Percentiles rank a stretch among this genome's conserved stretches.
These are phyloP conservation scores for Lycium barbarum DNA, from an alignment of 257 asterid genomes.

Conservation along the genomic window DNA sequence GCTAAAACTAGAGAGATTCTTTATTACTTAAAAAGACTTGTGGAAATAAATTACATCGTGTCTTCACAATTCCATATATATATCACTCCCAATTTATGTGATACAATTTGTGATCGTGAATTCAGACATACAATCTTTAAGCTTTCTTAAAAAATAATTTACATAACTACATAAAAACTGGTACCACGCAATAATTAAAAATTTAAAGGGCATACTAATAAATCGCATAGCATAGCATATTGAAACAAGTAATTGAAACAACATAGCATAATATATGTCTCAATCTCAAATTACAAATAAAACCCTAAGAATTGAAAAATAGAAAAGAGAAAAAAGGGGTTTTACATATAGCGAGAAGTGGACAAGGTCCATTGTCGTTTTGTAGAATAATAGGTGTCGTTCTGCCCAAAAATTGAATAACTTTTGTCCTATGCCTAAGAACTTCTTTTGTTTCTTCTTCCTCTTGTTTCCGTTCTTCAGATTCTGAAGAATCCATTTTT, in stretches of 20 bases:
- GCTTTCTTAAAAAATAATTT: no score
- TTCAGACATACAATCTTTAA: no score
- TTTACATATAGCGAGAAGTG: constrained; percentile 95
- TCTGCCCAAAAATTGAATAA: constrained; percentile 83
- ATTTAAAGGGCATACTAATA: no score
- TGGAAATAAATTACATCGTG: neutral
- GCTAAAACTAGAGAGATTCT: constrained; percentile 2
- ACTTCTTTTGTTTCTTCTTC: constrained; percentile 55
- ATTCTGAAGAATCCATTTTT: constrained; percentile 18
- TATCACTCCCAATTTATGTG: no score
- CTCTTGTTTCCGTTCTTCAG: constrained; percentile 20
- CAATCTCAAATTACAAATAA: constrained; percentile 23
- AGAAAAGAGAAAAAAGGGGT: constrained; percentile 6
- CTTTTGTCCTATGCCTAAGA: constrained; percentile 76
- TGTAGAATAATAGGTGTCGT: constrained; percentile 84
- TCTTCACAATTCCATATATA: neutral
- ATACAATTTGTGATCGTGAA: no score
- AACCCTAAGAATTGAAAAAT: constrained; percentile 40
- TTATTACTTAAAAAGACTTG: neutral
- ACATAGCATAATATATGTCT: no score
- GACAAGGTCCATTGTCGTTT: constrained; percentile 97
- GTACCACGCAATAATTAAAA: no score
- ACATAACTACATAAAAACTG: no score
- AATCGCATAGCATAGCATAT: no score
- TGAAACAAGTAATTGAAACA: neutral